Evolutionary conservation across 768 basidiomycete genomes (phyloP).

Genomic region (Mycena indigotica): DNA sequence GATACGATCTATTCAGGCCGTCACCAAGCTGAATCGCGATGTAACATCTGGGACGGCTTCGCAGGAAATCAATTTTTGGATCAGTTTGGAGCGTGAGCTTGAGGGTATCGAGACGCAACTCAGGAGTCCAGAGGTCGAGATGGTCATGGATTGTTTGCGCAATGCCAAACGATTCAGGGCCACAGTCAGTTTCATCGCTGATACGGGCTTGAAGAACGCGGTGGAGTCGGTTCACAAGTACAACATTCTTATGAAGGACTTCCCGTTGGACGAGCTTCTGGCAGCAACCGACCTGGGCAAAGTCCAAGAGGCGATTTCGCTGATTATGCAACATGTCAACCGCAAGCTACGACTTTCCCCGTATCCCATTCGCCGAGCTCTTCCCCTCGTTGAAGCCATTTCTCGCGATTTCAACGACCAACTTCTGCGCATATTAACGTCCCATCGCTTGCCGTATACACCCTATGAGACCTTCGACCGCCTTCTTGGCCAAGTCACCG

Average conservation of each 20-base stretch:
- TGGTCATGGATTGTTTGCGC: conserved; percentile 91
- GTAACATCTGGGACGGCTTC: conserved; percentile 94
- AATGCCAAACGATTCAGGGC: conserved; percentile 97
- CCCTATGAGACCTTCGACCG: conserved; percentile 95
- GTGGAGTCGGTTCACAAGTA: conserved; percentile 95
- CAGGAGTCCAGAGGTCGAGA: conserved; percentile 86
- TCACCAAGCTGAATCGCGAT: conserved; percentile 94
- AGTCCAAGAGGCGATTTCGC: conserved; percentile 83
- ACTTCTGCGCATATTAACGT: conserved; percentile 85
- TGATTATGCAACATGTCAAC: conserved; percentile 93
- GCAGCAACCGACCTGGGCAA: conserved; percentile 96
- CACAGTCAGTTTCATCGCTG: conserved; percentile 96
- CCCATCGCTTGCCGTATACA: conserved; percentile 89
- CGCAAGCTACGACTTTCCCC: conserved; percentile 95
- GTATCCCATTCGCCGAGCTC: conserved; percentile 92
- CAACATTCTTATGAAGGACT: conserved; percentile 98
- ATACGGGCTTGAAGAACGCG: conserved; percentile 94
- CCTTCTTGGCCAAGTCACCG: conserved; percentile 70
- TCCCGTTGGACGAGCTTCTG: conserved; percentile 93
- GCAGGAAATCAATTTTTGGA: conserved; percentile 99
- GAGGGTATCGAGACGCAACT: conserved; percentile 93
- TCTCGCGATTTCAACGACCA: conserved; percentile 97
- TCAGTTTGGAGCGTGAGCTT: conserved; percentile 89
- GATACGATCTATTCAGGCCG: conserved; percentile 97
- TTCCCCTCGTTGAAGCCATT: conserved; percentile 97